Base-by-base conservation (phyloP, 331 rosid genomes). In the Telfairia occidentalis region DNA sequence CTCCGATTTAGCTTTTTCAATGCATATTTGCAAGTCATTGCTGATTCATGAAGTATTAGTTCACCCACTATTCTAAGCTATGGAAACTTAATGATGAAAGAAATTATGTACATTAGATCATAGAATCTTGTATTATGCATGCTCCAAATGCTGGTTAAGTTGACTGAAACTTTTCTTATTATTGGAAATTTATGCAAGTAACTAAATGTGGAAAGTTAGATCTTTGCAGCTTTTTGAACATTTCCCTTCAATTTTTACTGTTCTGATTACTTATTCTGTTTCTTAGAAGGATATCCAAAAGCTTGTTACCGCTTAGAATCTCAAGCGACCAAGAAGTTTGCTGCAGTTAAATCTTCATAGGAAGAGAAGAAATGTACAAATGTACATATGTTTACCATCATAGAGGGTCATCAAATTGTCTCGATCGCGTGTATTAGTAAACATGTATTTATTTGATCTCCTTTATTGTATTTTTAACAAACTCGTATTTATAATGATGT, bases 251-350 rank as follows among this genome's bases (percentile, higher is more conserved):
- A 52, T 12, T 73, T 73, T 6, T 54, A 6, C 55, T n/a, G 4
- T 1, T 43, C 35, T 54, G 24, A 18, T 28, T 73, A 76, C 37
- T 61, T 15, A n/a, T 5, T 69, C n/a, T 82, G 32, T 74, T 52
- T 81, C 82, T 71, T 91, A 91, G 97, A 95, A 86, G 88, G 98
- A 91, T 81, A 87, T 95, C 73, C 92, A 95, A 82, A 85, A 83
- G 84, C 88, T 95, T 71, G 85, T 95, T 26, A 90, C 95, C 13
- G 96, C 92, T 0, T 91, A 70, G 28, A 26, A 46, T 4, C 5
- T 28, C 5, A 9, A 70, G 58, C 4, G 75, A 3, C 9, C 24
- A 45, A 2, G 6, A 43, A 3, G 42, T 70, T 45, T 28, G 40
- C 34, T 0, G 34, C 37, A 69, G 53, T 26, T 26, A 3, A 28